Evolutionary conservation across 148 eudicot genomes (phyloP).

Genomic region (Spergularia bocconei): DNA sequence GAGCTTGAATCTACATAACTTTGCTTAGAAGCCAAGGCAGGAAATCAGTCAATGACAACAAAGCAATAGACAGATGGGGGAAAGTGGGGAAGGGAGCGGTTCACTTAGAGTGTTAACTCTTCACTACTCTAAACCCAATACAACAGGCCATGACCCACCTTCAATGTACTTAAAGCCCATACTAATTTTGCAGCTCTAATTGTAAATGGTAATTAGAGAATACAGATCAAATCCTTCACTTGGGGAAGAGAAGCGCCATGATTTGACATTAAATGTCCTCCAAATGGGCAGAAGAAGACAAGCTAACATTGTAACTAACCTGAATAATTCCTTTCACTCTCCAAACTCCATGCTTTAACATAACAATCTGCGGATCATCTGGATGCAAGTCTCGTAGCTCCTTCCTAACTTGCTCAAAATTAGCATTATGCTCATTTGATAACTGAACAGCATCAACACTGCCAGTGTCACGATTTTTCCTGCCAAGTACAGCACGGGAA

Average conservation of each 20-base stretch:
- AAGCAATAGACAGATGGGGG: too few species aligned
- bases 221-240: conserved; percentile 3
- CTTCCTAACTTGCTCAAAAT: conserved; percentile 44
- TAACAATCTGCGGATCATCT: conserved; percentile 66
- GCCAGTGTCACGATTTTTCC: conserved; percentile 50
- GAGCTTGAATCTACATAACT: neutral
- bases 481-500: conserved; percentile 72
- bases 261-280: neutral
- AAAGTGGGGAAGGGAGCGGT: too few species aligned
- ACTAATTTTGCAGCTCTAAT: neutral
- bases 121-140: neutral
- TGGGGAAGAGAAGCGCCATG: neutral
- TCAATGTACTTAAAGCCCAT: neutral
- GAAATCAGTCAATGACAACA: neutral
- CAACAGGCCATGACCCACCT: neutral
- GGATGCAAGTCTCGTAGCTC: conserved; percentile 58
- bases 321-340: conserved; percentile 80
- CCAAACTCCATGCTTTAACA: conserved; percentile 70
- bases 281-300: neutral
- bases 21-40: conserved; percentile 1
- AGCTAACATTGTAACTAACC: conserved; percentile 30
- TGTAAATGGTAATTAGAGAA: neutral
- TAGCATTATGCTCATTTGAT: conserved; percentile 70
- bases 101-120: too few species aligned
- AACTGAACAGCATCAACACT: conserved; percentile 54